phyloP scores from a whole-genome alignment of 805 yeast species.

The Yamadazyma laniorum region DNA sequence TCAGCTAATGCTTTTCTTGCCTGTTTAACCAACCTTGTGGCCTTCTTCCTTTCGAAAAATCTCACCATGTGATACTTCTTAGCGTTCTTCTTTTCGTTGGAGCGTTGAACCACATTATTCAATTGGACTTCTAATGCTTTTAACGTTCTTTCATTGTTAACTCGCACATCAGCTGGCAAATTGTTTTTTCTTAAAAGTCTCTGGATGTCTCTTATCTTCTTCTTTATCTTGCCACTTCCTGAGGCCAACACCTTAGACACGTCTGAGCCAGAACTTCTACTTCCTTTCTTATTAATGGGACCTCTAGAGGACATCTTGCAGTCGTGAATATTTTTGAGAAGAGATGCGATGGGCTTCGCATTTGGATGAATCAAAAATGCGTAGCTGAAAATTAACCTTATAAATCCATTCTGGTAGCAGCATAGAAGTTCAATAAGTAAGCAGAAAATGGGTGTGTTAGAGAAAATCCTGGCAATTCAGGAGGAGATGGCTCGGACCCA shows the following conservation, averaged over 20 bases:
- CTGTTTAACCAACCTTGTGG: conserved; percentile 64
- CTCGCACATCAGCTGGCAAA: conserved; percentile 61
- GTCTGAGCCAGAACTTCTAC: conserved; percentile 11
- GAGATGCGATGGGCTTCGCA: conserved; percentile 6
- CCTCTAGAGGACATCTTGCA: conserved; percentile 2
- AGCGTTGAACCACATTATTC: conserved; percentile 42
- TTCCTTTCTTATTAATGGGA: conserved; percentile 3
- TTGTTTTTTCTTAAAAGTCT: conserved; percentile 56
- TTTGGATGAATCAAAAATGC: too few species aligned
- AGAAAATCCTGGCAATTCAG: conserved; percentile 85
- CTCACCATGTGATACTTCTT: conserved; percentile 89
- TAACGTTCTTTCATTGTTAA: conserved; percentile 74
- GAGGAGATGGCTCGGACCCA: conserved; percentile 94
- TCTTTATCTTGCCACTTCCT: conserved; percentile 60
- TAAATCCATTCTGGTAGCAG: background rate
- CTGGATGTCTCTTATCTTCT: conserved; percentile 83
- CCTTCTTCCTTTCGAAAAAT: conserved; percentile 88
- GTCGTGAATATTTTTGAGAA: conserved; percentile 1
- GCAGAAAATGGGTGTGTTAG: conserved; percentile 37
- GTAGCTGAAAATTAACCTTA: conserved; percentile 1
- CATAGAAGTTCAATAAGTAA: too few species aligned
- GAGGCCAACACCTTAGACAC: conserved; percentile 32
- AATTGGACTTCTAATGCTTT: conserved; percentile 62
- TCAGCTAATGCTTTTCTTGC: conserved; percentile 40
- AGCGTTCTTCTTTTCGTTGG: conserved; percentile 51